Conservation (phyloP, 2,329 filamentous ascomycete genomes). For the Nothophoma quercina region DNA sequence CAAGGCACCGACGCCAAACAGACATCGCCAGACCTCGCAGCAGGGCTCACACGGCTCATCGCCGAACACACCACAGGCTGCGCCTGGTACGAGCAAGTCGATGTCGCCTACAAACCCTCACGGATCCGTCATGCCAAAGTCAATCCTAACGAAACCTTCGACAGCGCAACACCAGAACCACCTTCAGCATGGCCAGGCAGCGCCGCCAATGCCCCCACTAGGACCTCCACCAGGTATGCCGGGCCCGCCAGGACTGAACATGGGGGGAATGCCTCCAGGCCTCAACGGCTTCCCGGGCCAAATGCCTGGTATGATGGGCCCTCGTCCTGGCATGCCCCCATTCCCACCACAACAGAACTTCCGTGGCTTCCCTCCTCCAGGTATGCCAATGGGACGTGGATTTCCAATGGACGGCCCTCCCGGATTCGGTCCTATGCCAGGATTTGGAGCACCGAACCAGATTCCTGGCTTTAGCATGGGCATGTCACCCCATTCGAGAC, state of each 20-base stretch:
- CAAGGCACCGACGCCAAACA: conserved; percentile 81
- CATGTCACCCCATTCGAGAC: conserved; percentile 72
- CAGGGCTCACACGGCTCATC: conserved; percentile 75
- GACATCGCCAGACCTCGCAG: conserved; percentile 78
- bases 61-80: conserved; percentile 70
- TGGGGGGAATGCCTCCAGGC: conserved; percentile 54
- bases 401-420: conserved; percentile 62
- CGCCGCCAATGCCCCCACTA: conserved; percentile 70
- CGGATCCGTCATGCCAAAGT: conserved; percentile 70
- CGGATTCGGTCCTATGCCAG: conserved; percentile 50
- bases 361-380: conserved; percentile 65
- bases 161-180: conserved; percentile 55
- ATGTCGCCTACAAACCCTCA: conserved; percentile 70
- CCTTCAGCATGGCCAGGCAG: conserved; percentile 65
- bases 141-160: conserved; percentile 65
- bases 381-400: conserved; percentile 66
- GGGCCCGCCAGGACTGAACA: conserved; percentile 61
- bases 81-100: conserved; percentile 58
- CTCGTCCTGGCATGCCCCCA: conserved; percentile 64
- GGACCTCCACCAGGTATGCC: conserved; percentile 64
- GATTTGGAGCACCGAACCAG: conserved; percentile 43
- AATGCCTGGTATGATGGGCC: conserved; percentile 61
- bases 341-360: conserved; percentile 63
- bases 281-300: conserved; percentile 61
- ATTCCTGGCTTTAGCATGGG: conserved; percentile 51